phyloP scores from a whole-genome alignment of 495 filamentous ascomycete genomes.

The Penicillium fimorum region DNA sequence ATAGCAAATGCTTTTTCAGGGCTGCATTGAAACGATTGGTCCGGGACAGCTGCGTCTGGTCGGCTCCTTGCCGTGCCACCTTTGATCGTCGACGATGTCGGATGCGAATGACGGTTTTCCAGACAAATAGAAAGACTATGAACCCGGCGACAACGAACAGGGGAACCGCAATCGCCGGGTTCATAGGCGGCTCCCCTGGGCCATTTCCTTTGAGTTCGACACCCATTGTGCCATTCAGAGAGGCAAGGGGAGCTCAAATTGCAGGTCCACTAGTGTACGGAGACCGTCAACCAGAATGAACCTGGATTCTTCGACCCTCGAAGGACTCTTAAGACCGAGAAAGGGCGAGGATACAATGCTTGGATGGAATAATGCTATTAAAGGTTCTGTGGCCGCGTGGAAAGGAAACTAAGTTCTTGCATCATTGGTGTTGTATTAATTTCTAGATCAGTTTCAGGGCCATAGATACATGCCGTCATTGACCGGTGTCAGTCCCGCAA shows the following conservation, averaged over 20 bases:
- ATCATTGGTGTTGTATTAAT: constrained; percentile 19
- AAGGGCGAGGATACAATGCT: background rate
- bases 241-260: background rate
- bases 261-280: background rate
- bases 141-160: constrained; percentile 34
- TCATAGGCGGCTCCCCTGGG: constrained; percentile 36
- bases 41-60: constrained; percentile 26
- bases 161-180: constrained; percentile 36
- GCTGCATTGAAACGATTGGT: constrained; percentile 21
- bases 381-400: constrained; percentile 8
- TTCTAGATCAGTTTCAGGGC: background rate
- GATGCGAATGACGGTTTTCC: constrained; percentile 26
- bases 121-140: constrained; percentile 27
- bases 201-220: constrained; percentile 31
- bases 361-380: constrained; percentile 5
- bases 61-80: constrained; percentile 17
- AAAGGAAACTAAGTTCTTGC: constrained; percentile 7
- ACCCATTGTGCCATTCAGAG: constrained; percentile 28
- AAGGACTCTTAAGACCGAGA: constrained; percentile 10
- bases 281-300: constrained; percentile 16
- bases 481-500: constrained; percentile 18
- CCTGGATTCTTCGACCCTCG: constrained; percentile 17
- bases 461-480: constrained; percentile 30
- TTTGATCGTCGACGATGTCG: constrained; percentile 30
- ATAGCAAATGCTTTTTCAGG: constrained; percentile 43